These are phyloP conservation scores for Leishmania gerbilli DNA, from an alignment of 208 protist genomes.

Conservation along the genomic window DNA sequence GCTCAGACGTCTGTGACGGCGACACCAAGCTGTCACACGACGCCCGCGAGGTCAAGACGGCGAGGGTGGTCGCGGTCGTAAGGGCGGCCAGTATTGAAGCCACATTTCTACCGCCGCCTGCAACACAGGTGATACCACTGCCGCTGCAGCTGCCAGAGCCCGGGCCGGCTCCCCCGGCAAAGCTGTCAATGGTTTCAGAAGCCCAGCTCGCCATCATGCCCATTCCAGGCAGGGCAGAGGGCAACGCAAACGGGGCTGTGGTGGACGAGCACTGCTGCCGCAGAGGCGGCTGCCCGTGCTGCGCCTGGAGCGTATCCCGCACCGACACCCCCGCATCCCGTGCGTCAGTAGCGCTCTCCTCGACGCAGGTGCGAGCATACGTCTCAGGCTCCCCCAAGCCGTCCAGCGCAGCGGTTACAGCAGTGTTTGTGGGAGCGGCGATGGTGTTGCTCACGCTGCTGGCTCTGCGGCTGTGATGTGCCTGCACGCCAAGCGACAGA, in stretches of 20 bases:
- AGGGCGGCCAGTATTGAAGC: not conserved
- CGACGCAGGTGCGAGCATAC: conserved; percentile 17
- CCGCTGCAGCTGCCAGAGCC: not conserved
- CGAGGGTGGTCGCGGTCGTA: not conserved
- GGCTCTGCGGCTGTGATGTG: not conserved
- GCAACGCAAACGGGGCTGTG: not conserved
- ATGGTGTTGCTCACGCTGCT: not conserved
- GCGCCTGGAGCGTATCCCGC: conserved; percentile 1
- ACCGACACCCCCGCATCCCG: conserved; percentile 17
- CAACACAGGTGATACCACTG: not conserved
- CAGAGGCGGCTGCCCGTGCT: not conserved
- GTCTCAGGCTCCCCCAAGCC: conserved; percentile 11
- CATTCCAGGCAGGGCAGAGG: not conserved
- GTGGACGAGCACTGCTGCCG: not conserved
- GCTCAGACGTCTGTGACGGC: not conserved
- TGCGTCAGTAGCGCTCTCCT: conserved; percentile 12
- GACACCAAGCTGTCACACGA: not conserved
- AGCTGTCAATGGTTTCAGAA: not conserved
- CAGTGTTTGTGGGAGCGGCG: not conserved
- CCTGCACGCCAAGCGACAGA: not conserved
- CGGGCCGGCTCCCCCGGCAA: not conserved
- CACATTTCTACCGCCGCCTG: not conserved
- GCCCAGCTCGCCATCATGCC: not conserved
- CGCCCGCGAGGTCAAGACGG: not conserved
- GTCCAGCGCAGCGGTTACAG: not conserved